A percentile compares a stretch with the other conserved stretches of the same genome.
These are phyloP conservation scores for Thermochaetoides dissita DNA, from an alignment of 2,329 filamentous ascomycete species.

Conservation along the genomic window DNA sequence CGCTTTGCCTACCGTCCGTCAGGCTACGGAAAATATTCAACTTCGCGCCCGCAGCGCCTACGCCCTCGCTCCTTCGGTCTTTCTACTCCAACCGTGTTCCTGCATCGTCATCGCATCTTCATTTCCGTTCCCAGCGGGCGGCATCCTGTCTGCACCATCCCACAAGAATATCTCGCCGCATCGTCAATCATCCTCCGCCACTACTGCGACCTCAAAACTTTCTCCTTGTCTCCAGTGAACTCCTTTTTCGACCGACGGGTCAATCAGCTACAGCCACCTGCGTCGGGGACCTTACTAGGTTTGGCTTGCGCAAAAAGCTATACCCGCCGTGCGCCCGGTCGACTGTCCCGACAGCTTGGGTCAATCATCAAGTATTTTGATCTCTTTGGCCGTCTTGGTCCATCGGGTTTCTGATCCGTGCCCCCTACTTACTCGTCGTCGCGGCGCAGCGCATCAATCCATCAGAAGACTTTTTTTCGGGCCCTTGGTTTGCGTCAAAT, in stretches of 20 bases:
- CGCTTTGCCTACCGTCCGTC: background rate
- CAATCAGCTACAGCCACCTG: constrained; percentile 2
- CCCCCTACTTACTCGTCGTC: too few relatives aligned
- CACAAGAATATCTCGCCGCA: constrained; percentile 8
- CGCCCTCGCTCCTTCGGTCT: background rate
- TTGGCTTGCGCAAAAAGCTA: too few relatives aligned
- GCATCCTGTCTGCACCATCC: constrained; percentile 9
- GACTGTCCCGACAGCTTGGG: too few relatives aligned
- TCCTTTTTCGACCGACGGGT: background rate
- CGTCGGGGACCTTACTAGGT: background rate
- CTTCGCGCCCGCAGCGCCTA: background rate
- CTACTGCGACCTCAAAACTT: background rate
- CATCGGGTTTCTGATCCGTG: too few relatives aligned
- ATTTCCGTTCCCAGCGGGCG: background rate
- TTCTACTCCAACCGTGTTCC: background rate
- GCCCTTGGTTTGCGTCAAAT: too few relatives aligned
- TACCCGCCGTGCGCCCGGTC: too few relatives aligned
- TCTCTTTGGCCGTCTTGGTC: too few relatives aligned
- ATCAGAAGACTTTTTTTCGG: too few relatives aligned
- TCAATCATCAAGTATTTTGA: too few relatives aligned
- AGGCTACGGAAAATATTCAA: background rate
- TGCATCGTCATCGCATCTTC: background rate
- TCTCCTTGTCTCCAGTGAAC: background rate
- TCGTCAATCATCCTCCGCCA: background rate
- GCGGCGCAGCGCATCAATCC: too few relatives aligned